A percentile compares a stretch with the other conserved stretches of the same genome.
Evolutionary conservation across 2,329 filamentous ascomycete genomes (phyloP).

Genomic region (Diaporthe amygdali): DNA sequence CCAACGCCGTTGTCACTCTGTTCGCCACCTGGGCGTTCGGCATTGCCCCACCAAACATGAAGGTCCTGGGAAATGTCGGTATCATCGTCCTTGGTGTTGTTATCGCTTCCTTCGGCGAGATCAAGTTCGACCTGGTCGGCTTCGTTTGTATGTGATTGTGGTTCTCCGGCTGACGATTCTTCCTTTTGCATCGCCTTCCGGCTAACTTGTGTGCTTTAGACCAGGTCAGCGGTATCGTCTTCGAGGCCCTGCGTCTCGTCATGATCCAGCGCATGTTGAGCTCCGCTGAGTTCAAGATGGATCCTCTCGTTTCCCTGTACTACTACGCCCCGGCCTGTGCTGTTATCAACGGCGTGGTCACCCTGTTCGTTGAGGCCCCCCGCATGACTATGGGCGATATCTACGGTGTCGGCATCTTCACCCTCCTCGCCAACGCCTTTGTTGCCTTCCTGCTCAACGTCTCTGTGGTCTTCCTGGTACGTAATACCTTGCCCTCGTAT

Average conservation of each 20-base stretch:
- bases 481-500: constrained; percentile 38
- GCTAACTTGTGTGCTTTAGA: constrained; percentile 41
- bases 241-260: constrained; percentile 78
- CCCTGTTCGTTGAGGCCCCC: constrained; percentile 72
- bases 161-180: background rate
- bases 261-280: constrained; percentile 79
- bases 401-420: constrained; percentile 71
- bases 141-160: constrained; percentile 57
- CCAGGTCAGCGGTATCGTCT: constrained; percentile 75
- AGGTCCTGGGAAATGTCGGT: constrained; percentile 84
- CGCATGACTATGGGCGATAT: constrained; percentile 69
- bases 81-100: constrained; percentile 90
- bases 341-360: constrained; percentile 74
- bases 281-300: constrained; percentile 84
- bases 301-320: constrained; percentile 82
- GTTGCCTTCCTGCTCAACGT: constrained; percentile 80
- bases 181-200: background rate
- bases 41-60: constrained; percentile 78
- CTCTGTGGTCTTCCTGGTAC: constrained; percentile 79
- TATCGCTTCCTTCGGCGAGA: constrained; percentile 89
- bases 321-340: constrained; percentile 83
- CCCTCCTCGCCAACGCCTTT: constrained; percentile 72
- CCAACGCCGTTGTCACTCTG: constrained; percentile 87
- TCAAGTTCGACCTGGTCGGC: constrained; percentile 80
- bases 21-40: constrained; percentile 84